Base-by-base conservation (phyloP, 805 yeast species). In the Cyberlindnera suaveolens region DNA sequence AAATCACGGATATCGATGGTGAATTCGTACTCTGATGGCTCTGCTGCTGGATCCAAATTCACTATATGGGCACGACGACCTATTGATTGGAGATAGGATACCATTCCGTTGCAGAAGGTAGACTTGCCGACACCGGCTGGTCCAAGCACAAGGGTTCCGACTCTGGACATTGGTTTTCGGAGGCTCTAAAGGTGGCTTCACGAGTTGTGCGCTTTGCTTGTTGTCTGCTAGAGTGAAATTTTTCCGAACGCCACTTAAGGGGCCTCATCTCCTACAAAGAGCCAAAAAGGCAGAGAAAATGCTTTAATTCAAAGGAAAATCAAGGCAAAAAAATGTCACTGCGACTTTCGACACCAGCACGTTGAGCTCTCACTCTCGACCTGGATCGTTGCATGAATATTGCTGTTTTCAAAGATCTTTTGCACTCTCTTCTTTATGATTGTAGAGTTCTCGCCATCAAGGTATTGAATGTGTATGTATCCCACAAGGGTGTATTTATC, bases 101-200 rank as follows among this genome's bases (percentile, higher is more conserved):
- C 83, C 47, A 93, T 74, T 4, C 96, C 72, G 56, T 87, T 85
- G 67, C 98, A 91, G 59, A 91, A 93, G 0, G 99, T 88, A 38
- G 93, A 68, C 53, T 85, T 91, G 10, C 99, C 99, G 9, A 85
- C 98, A 32, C 99, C 99, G 1, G 99, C 99, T 16, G 99, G 99
- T 1, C 99, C 99, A 51, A 93, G 65, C 1, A 90, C 96, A 49
- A 93, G 68, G 11, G 88, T 91, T 45, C 98, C 99, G 2, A 89
- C 96, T 66, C 96, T 74, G 3, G 97, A 88, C 99, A 93, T 91
- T 18, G 6, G 35, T 16, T 31, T 14, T 18, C 11, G 11, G 27
- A 10, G 6, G 27, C 27, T 23, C 1, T 23, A 23, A 23, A 5
- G 27, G 11, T n/a, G 27, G 11, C 27, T 23, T 23, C 4, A 13